Conservation (phyloP, 345 rosid genomes). For the Alliaria petiolata region DNA sequence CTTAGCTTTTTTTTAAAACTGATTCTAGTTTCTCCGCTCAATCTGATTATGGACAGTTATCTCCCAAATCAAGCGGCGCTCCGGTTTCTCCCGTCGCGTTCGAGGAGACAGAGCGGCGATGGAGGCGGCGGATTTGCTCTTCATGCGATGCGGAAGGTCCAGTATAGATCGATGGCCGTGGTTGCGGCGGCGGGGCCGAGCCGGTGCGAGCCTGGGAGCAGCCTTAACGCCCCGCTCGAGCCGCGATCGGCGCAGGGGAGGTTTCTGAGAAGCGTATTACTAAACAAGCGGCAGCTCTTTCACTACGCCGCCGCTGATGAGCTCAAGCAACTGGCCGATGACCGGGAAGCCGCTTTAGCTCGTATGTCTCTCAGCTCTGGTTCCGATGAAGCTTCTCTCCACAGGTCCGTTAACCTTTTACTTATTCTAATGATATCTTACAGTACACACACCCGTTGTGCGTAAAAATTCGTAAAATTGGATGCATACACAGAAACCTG, state of each 20-base stretch:
- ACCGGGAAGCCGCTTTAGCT: conserved; percentile 50
- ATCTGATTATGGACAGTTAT: conserved; percentile 50
- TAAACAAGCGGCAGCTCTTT: conserved; percentile 70
- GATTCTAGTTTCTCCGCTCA: not conserved
- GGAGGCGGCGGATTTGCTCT: conserved; percentile 19
- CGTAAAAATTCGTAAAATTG: not conserved
- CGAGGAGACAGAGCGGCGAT: conserved; percentile 28
- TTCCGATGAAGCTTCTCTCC: conserved; percentile 73
- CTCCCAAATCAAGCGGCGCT: conserved; percentile 37
- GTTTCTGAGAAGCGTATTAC: conserved; percentile 65
- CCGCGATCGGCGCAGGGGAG: conserved; percentile 66
- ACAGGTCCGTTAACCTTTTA: conserved; percentile 47
- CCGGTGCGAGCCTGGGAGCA: conserved; percentile 74
- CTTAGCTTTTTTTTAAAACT: not conserved
- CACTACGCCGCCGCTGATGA: conserved; percentile 72
- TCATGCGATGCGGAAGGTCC: not conserved
- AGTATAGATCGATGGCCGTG: not conserved
- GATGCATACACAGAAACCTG: not conserved
- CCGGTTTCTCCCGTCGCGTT: conserved; percentile 32
- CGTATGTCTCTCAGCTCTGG: conserved; percentile 62
- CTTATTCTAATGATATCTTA: not conserved
- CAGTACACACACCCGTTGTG: not conserved
- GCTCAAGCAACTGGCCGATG: conserved; percentile 62
- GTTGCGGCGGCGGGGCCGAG: conserved; percentile 59
- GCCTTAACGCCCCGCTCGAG: conserved; percentile 82